Evolutionary conservation across 1,284 basidiomycete species (phyloP), one percentile per base, ranked within the genome.

Genomic region (Ustilago crameri): DNA sequence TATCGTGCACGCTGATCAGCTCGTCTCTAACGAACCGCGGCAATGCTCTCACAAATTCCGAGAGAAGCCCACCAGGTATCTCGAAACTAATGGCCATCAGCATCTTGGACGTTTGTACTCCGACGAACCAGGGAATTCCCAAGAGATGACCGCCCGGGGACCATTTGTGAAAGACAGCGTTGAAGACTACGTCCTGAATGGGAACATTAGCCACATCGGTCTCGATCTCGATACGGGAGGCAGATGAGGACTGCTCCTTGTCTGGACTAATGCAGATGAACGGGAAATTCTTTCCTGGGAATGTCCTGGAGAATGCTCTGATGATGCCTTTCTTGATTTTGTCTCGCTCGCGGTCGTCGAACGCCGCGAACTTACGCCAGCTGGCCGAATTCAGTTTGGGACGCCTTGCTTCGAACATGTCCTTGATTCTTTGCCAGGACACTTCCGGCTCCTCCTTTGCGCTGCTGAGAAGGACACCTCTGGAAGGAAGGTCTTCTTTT

Each of bases 361-460:
- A 40, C 2, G 7, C 3, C 30, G 26, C 20, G 23, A 22, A 24
- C 3, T 41, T 10, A 9, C 20, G 14, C 26, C 42, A 51, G 38
- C 1, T 30, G 14, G 32, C 18, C 1, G 41, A 12, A 22, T 42
- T 51, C 5, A 42, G 9, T 7, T 20, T 12, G 9, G 38, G 32
- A 3, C 17, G 9, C 2, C 20, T 12, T 34, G 32, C 5, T 2
- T 32, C 3, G 38, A 51, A 9, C 3, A 26, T 27, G 24, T 42
- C 38, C 37, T 40, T 23, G 2, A 54, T 43, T n/a, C n/a, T 15
- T 9, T 54, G 35, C 52, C 52, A 54, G 2, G 12, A 32, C 2
- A 47, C 0, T 2, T 4, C 2, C 9, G 52, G 52, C 22, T 40
- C 32, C 8, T 18, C 52, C 18, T 17, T 18, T 5, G 37, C 38